Percentiles rank a stretch among this genome's conserved stretches.
phyloP scores from a whole-genome alignment of 805 yeast genomes.

The Yueomyces sinensis region DNA sequence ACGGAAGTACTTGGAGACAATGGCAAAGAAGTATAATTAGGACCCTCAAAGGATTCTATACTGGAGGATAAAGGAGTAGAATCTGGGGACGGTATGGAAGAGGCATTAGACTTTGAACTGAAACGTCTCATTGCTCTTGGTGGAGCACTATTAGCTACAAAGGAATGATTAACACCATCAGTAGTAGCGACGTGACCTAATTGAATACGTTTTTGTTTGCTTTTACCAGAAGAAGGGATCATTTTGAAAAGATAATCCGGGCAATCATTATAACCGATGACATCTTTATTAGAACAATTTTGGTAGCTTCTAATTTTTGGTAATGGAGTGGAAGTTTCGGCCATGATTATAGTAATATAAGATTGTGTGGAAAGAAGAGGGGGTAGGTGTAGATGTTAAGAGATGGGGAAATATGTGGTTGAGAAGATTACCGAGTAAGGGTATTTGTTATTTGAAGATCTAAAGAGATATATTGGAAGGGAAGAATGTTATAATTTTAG shows the following conservation, averaged over 20 bases:
- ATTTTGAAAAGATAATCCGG: slow-evolving; percentile 23
- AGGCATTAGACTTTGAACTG: neutral
- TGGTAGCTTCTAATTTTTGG: too few species aligned
- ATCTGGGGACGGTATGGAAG: neutral
- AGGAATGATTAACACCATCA: neutral
- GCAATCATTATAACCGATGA: slow-evolving; percentile 33
- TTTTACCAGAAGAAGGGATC: slow-evolving; percentile 5
- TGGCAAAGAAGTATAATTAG: neutral
- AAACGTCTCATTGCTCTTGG: slow-evolving; percentile 2
- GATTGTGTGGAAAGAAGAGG: too few species aligned
- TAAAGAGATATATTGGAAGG: too few species aligned
- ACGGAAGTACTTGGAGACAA: neutral
- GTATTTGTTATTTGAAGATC: too few species aligned
- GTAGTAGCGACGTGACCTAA: slow-evolving; percentile 14
- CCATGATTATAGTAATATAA: too few species aligned
- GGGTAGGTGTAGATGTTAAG: too few species aligned
- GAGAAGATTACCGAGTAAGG: too few species aligned
- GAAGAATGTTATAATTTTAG: too few species aligned
- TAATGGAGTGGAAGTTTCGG: too few species aligned
- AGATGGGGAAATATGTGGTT: too few species aligned
- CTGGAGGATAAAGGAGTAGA: neutral
- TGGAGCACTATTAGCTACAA: slow-evolving; percentile 1
- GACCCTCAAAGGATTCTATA: neutral
- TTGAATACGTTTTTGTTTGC: slow-evolving; percentile 2
- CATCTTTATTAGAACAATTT: slow-evolving; percentile 28